These are phyloP conservation scores for Sphagnum fallax DNA, from an alignment of 228 moss, liverwort and hornwort genomes.

Conservation along the genomic window DNA sequence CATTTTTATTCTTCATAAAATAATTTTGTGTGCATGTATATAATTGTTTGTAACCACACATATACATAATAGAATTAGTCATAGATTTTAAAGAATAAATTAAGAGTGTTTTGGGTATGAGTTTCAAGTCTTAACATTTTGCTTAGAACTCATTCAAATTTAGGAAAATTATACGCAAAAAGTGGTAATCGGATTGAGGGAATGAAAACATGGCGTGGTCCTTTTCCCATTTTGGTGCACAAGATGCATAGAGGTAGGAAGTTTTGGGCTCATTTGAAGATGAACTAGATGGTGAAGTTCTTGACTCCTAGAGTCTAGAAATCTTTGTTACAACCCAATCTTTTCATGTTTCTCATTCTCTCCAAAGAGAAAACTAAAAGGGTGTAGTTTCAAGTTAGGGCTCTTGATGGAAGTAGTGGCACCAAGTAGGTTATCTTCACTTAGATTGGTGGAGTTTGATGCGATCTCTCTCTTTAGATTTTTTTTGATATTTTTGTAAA, in stretches of 20 bases:
- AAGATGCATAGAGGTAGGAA: constrained; percentile 40
- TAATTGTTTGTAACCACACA: too few species aligned
- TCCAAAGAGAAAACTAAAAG: background rate
- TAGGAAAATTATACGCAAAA: constrained; percentile 48
- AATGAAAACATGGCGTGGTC: constrained; percentile 56
- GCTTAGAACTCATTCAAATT: too few species aligned
- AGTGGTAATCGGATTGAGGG: constrained; percentile 46
- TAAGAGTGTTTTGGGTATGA: too few species aligned
- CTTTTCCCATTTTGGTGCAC: constrained; percentile 80
- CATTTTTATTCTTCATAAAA: too few species aligned
- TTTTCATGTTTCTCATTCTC: constrained; percentile 10
- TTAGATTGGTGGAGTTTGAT: constrained; percentile 24
- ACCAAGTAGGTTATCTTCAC: background rate
- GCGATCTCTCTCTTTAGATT: constrained; percentile 28
- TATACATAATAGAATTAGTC: too few species aligned
- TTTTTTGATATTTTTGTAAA: constrained; percentile 35
- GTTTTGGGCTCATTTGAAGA: constrained; percentile 36
- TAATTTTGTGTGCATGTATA: too few species aligned
- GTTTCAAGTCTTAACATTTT: too few species aligned
- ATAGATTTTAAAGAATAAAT: too few species aligned
- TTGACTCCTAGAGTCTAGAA: constrained; percentile 26
- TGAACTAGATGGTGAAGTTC: constrained; percentile 48
- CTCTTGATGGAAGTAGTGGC: too few species aligned
- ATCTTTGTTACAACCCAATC: constrained; percentile 13
- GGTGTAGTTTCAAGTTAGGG: too few species aligned